These are phyloP conservation scores for Zygotorulaspora chibaensis DNA, from an alignment of 805 yeast species.

Conservation along the genomic window DNA sequence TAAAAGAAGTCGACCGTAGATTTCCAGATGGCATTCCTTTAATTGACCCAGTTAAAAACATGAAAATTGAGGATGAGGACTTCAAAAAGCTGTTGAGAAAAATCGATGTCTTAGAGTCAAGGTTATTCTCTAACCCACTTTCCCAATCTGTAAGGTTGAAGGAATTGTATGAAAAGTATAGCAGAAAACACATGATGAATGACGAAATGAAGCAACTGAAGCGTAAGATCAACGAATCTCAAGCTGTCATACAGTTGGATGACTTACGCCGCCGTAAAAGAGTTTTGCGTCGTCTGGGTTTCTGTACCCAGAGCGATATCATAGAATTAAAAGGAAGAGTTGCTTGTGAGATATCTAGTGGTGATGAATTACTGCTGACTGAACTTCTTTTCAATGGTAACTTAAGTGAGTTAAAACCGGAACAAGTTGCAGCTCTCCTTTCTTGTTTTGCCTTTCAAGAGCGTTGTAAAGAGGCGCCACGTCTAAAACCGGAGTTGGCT, in stretches of 20 bases:
- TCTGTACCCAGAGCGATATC: constrained; percentile 79
- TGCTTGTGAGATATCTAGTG: constrained; percentile 93
- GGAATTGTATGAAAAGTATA: constrained; percentile 61
- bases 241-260: constrained; percentile 88
- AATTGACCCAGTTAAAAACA: constrained; percentile 84
- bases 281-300: constrained; percentile 86
- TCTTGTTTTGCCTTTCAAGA: constrained; percentile 98
- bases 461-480: constrained; percentile 81
- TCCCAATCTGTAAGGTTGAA: constrained; percentile 55
- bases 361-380: constrained; percentile 76
- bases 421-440: constrained; percentile 85
- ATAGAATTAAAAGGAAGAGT: constrained; percentile 96
- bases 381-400: constrained; percentile 94
- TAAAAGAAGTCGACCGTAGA: constrained; percentile 75
- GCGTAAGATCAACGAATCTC: constrained; percentile 72
- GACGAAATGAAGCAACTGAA: constrained; percentile 55
- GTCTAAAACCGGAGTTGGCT: constrained; percentile 82
- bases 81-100: constrained; percentile 69
- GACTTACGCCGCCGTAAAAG: constrained; percentile 90
- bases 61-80: constrained; percentile 84
- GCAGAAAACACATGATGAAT: constrained; percentile 58
- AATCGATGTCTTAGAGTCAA: constrained; percentile 75
- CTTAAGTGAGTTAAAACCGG: constrained; percentile 81
- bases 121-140: constrained; percentile 65
- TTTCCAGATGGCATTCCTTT: constrained; percentile 89